These are phyloP conservation scores for Phytophthora crassamura DNA, from an alignment of 352 stramenopile genomes.

Conservation along the genomic window DNA sequence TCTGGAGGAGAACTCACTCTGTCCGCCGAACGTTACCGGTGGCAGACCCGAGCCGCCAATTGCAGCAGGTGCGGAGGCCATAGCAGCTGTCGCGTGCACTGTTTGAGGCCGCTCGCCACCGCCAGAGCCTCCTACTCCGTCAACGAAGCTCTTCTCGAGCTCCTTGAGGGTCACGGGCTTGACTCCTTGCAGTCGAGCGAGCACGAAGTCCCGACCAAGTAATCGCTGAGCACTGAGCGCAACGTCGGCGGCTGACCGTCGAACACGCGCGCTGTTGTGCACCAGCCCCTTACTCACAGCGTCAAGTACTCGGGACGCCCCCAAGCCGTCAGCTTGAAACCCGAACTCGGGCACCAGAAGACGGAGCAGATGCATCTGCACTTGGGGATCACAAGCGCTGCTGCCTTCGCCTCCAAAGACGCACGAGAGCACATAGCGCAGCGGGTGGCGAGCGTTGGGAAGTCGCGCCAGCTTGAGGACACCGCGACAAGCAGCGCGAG, in stretches of 20 bases:
- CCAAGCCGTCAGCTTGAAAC: conserved; percentile 74
- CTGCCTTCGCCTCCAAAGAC: conserved; percentile 72
- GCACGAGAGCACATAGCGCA: conserved; percentile 77
- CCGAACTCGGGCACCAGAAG: conserved; percentile 82
- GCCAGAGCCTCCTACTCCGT: conserved; percentile 34
- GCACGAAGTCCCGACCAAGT: conserved; percentile 73
- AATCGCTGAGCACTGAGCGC: conserved; percentile 77
- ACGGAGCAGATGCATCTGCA: conserved; percentile 86
- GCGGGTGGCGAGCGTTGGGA: conserved; percentile 59
- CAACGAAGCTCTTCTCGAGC: conserved; percentile 85
- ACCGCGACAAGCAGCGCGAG: conserved; percentile 74
- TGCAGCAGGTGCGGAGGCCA: conserved; percentile 18
- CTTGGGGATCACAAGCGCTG: conserved; percentile 49
- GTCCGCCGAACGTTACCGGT: conserved; percentile 50
- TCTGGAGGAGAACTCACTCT: conserved; percentile 41
- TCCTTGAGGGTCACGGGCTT: conserved; percentile 84
- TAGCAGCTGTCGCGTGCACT: conserved; percentile 51
- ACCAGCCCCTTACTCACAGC: conserved; percentile 53
- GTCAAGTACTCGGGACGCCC: conserved; percentile 58
- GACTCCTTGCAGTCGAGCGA: conserved; percentile 74
- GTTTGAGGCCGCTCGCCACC: conserved; percentile 60
- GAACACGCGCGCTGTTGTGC: conserved; percentile 75
- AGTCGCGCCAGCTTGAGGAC: conserved; percentile 80
- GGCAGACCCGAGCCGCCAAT: conserved; percentile 36
- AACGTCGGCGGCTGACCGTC: conserved; percentile 80